A percentile compares a stretch with the other conserved stretches of the same genome.
phyloP scores from a whole-genome alignment of 108 stramenopile genomes.

The Mediolabrus comicus region DNA sequence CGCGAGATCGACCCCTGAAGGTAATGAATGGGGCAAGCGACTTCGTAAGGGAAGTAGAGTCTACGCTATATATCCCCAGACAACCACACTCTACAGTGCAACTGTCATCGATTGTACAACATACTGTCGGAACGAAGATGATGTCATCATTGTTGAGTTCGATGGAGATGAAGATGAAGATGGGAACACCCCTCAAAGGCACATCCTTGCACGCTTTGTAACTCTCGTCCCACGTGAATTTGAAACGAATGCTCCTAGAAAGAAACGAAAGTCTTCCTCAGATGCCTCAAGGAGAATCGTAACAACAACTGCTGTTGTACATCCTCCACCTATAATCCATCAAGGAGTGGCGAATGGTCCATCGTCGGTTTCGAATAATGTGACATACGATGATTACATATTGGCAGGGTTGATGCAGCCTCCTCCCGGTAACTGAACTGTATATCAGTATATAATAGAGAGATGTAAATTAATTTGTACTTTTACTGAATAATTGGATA shows the following conservation, averaged over 20 bases:
- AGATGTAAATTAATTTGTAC: background rate
- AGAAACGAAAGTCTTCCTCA: background rate
- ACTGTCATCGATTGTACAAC: conserved; percentile 76
- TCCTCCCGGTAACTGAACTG: background rate
- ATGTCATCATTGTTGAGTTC: conserved; percentile 79
- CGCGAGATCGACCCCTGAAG: conserved; percentile 58
- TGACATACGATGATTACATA: background rate
- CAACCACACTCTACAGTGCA: conserved; percentile 70
- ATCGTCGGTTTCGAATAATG: background rate
- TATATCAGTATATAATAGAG: background rate
- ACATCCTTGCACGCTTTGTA: conserved; percentile 74
- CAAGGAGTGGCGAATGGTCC: background rate
- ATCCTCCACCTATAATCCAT: background rate
- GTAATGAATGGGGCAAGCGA: conserved; percentile 62
- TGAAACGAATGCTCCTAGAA: conserved; percentile 38
- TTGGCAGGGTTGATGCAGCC: background rate
- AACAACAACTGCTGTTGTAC: background rate
- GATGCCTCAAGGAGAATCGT: conserved; percentile 3
- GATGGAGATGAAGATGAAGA: conserved; percentile 67
- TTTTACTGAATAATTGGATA: no score
- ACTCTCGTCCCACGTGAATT: conserved; percentile 69
- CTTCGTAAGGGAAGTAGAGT: conserved; percentile 58
- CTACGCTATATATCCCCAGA: conserved; percentile 80
- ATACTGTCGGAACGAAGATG: conserved; percentile 75
- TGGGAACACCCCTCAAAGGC: conserved; percentile 49